Conservation (phyloP, 2,329 filamentous ascomycete species). For the Botrytis hyacinthi region DNA sequence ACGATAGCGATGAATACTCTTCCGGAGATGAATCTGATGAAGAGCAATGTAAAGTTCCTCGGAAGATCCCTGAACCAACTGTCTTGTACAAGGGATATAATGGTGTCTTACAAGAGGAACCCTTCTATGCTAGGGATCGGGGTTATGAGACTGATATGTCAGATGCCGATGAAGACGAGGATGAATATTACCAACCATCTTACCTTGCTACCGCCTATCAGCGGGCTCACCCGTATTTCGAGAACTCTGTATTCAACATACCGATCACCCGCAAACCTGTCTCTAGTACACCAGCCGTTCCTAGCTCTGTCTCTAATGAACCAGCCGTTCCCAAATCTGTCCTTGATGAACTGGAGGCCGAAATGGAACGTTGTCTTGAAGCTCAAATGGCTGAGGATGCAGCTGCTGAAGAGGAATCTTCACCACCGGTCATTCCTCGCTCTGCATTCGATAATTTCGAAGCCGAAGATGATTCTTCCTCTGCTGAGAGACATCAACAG, state of each 20-base stretch:
- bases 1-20: neutral
- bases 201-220: no score
- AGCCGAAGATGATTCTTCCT: neutral
- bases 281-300: no score
- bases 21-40: neutral
- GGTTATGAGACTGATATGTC: neutral
- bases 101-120: neutral
- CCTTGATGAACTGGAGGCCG: neutral
- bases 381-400: neutral
- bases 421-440: neutral
- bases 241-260: no score
- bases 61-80: neutral
- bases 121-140: neutral
- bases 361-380: neutral
- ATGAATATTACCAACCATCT: no score
- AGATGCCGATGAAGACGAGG: neutral
- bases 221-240: no score
- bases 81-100: neutral
- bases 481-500: neutral
- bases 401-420: neutral
- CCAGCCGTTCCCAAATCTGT: neutral
- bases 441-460: neutral
- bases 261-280: no score
- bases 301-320: neutral
- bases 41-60: neutral